Conservation (phyloP, 192 early-diverging fungal genomes). For the Coemansia asiatica region DNA sequence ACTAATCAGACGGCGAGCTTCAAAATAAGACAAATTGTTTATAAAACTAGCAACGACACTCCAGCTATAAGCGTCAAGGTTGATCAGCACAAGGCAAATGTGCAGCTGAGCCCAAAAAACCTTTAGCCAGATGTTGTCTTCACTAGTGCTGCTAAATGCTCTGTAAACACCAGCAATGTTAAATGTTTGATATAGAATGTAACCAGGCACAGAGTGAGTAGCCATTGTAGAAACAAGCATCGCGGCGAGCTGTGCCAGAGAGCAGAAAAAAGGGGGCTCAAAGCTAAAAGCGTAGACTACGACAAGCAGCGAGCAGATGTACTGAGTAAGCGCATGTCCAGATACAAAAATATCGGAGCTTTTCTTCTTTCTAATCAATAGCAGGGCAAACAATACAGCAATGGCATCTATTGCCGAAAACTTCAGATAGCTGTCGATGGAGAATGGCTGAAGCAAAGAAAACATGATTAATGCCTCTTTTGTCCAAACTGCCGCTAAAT, state of each 20-base stretch:
- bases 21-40: not conserved
- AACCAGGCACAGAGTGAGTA: not conserved
- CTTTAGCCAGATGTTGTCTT: not conserved
- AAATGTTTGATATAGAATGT: not conserved
- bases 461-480: no score
- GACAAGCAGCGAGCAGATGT: not conserved
- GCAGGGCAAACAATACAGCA: not conserved
- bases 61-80: not conserved
- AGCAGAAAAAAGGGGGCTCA: not conserved
- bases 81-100: not conserved
- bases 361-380: not conserved
- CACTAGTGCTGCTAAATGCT: not conserved
- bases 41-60: not conserved
- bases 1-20: slow-evolving; percentile 25
- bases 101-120: not conserved
- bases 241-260: not conserved
- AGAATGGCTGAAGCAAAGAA: no score
- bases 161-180: slow-evolving; percentile 7
- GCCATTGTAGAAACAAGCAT: not conserved
- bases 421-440: not conserved
- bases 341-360: not conserved
- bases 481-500: no score
- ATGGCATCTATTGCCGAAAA: not conserved
- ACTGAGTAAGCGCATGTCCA: not conserved
- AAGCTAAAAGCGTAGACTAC: not conserved